These are phyloP conservation scores for Coccomyxa subellipsoidea DNA, from an alignment of 163 green algal species.

Conservation along the genomic window DNA sequence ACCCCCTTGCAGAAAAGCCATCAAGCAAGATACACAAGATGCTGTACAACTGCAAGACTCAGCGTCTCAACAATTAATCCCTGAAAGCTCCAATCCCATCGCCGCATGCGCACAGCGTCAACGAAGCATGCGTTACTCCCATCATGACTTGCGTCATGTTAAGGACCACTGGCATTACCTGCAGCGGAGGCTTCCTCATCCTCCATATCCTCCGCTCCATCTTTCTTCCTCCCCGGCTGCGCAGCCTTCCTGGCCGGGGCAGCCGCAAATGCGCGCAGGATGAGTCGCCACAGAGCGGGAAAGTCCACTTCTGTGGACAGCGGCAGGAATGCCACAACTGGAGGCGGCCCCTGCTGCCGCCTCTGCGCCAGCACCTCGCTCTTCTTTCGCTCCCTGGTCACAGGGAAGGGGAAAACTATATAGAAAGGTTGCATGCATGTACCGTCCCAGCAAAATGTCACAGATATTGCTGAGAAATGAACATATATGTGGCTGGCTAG, in stretches of 20 bases:
- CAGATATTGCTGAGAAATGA: too few relatives aligned
- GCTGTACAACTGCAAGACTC: too few relatives aligned
- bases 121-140: not conserved
- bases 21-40: too few relatives aligned
- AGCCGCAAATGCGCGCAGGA: not conserved
- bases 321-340: constrained; percentile 69
- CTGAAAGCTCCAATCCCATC: too few relatives aligned
- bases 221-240: not conserved
- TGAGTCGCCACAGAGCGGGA: not conserved
- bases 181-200: not conserved
- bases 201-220: not conserved
- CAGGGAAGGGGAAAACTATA: not conserved
- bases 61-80: too few relatives aligned
- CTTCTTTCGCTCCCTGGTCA: constrained; percentile 58
- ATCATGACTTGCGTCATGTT: too few relatives aligned
- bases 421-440: too few relatives aligned
- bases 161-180: not conserved
- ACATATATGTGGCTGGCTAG: too few relatives aligned
- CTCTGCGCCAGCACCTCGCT: constrained; percentile 49
- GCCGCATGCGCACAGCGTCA: not conserved
- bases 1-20: not conserved
- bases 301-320: constrained; percentile 32
- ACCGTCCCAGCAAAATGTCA: too few relatives aligned
- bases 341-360: constrained; percentile 40
- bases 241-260: not conserved